phyloP scores from a whole-genome alignment of 768 basidiomycete species.

The Dioszegia hungarica region DNA sequence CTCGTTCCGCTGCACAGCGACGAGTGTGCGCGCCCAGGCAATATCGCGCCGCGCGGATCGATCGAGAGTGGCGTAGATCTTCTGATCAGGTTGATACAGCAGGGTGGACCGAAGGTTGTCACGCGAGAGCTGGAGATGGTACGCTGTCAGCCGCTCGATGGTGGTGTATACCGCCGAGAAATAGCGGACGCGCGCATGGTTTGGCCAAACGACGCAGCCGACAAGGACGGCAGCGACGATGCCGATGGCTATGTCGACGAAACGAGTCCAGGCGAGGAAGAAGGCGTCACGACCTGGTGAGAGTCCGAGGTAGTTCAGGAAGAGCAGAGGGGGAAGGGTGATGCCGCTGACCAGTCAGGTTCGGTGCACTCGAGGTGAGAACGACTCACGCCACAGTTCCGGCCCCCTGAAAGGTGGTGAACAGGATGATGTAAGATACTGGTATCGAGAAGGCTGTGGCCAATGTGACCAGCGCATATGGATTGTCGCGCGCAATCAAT shows the following conservation, averaged over 20 bases:
- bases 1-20: slow-evolving; percentile 44
- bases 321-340: slow-evolving; percentile 48
- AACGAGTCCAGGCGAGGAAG: slow-evolving; percentile 41
- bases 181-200: slow-evolving; percentile 44
- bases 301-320: slow-evolving; percentile 41
- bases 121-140: slow-evolving; percentile 19
- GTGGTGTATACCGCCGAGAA: slow-evolving; percentile 32
- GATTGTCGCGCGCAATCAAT: slow-evolving; percentile 39
- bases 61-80: slow-evolving; percentile 35
- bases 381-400: slow-evolving; percentile 31
- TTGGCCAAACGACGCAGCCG: slow-evolving; percentile 44
- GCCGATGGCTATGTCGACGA: slow-evolving; percentile 43
- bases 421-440: slow-evolving; percentile 45
- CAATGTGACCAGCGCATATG: slow-evolving; percentile 42
- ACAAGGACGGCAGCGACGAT: slow-evolving; percentile 47
- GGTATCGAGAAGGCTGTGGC: slow-evolving; percentile 40
- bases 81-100: slow-evolving; percentile 28
- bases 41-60: slow-evolving; percentile 25
- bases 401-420: slow-evolving; percentile 25
- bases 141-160: slow-evolving; percentile 37
- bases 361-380: not conserved
- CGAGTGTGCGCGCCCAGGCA: slow-evolving; percentile 25
- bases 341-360: slow-evolving; percentile 33
- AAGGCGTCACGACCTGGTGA: slow-evolving; percentile 25
- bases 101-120: slow-evolving; percentile 42